phyloP scores from a whole-genome alignment of 106 monocot species.

The Dioscorea dumetorum region DNA sequence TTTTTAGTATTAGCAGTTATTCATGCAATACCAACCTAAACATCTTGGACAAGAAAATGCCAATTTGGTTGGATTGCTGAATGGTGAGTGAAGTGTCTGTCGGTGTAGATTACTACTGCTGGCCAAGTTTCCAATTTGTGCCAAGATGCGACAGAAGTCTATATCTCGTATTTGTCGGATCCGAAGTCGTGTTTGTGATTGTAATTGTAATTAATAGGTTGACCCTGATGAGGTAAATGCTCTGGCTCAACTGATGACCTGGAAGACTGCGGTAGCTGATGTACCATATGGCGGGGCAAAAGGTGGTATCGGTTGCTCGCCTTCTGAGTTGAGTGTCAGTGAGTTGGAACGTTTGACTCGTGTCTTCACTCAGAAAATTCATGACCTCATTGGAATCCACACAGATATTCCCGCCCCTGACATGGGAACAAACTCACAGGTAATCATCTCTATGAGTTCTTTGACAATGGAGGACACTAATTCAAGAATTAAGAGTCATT shows the following conservation, averaged over 20 bases:
- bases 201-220: slow-evolving; percentile 36
- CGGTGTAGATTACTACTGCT: slow-evolving; percentile 17
- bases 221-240: slow-evolving; percentile 91
- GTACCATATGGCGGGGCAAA: slow-evolving; percentile 95
- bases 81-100: slow-evolving; percentile 24
- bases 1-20: too few relatives aligned
- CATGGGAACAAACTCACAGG: slow-evolving; percentile 98
- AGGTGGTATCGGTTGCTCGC: slow-evolving; percentile 84
- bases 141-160: too few relatives aligned
- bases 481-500: too few relatives aligned
- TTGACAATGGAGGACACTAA: neutral
- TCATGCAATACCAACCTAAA: too few relatives aligned
- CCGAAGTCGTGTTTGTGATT: too few relatives aligned
- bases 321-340: slow-evolving; percentile 57
- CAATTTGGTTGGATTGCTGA: too few relatives aligned
- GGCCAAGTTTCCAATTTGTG: too few relatives aligned
- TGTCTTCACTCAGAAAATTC: slow-evolving; percentile 91
- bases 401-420: slow-evolving; percentile 93
- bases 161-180: too few relatives aligned
- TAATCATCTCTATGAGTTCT: slow-evolving; percentile 2
- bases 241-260: slow-evolving; percentile 95
- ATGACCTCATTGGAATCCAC: slow-evolving; percentile 79
- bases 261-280: slow-evolving; percentile 92
- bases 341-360: slow-evolving; percentile 90
- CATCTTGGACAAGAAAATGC: too few relatives aligned